phyloP scores from a whole-genome alignment of 768 basidiomycete species.

The Mycena albidolilacea region DNA sequence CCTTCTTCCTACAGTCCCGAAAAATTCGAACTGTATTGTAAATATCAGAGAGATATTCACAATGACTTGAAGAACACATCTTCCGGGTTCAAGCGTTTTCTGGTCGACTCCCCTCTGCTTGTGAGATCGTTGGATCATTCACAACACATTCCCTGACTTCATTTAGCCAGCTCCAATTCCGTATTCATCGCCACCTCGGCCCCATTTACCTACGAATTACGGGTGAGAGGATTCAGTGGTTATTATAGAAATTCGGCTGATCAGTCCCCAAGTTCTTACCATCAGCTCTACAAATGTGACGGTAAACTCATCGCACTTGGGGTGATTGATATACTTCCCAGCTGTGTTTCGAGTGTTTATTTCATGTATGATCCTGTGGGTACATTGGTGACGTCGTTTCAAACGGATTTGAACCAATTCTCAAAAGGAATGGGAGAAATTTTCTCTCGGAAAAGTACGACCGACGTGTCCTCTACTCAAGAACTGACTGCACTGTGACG shows the following conservation, averaged over 20 bases:
- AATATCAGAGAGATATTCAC: conserved; percentile 88
- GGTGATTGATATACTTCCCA: conserved; percentile 91
- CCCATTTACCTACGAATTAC: conserved; percentile 80
- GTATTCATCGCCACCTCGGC: conserved; percentile 64
- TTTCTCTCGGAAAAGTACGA: conserved; percentile 84
- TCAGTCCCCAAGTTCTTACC: conserved; percentile 71
- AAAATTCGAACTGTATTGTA: conserved; percentile 83
- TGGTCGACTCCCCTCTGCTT: conserved; percentile 83
- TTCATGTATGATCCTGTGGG: conserved; percentile 81
- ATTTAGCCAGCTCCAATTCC: conserved; percentile 72
- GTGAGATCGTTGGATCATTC: conserved; percentile 57
- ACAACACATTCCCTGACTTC: not conserved
- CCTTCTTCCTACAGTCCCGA: conserved; percentile 83
- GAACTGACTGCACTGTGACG: not conserved
- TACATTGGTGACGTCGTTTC: not conserved
- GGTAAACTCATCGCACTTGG: conserved; percentile 87
- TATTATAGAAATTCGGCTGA: not conserved
- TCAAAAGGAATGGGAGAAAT: conserved; percentile 68
- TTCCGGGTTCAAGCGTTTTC: conserved; percentile 76
- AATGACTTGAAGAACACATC: conserved; percentile 69
- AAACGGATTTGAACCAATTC: not conserved
- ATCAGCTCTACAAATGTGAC: conserved; percentile 90
- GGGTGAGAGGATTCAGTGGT: conserved; percentile 54
- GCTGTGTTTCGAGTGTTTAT: conserved; percentile 87
- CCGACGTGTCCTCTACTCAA: conserved; percentile 7